Percentiles rank a stretch among this genome's conserved stretches.
Conservation (phyloP, 2,329 filamentous ascomycete species). For the Biscogniauxia sp. region DNA sequence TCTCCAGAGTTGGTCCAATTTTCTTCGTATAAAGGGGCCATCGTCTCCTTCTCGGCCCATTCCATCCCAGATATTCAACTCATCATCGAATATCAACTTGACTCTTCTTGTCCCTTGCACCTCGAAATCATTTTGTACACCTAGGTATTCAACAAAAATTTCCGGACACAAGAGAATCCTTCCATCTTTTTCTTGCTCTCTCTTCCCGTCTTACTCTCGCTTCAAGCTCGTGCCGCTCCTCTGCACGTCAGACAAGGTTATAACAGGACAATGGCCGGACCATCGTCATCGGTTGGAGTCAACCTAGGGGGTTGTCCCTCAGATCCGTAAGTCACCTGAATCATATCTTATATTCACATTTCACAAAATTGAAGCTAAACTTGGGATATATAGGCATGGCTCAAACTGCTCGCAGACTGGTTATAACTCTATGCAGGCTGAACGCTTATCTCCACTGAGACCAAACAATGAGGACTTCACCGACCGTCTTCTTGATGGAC, state of each 20-base stretch:
- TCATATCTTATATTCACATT: not conserved
- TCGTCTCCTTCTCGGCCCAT: not conserved
- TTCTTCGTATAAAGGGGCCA: not conserved
- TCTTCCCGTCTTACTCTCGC: not conserved
- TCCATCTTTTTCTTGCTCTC: not conserved
- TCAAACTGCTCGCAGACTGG: conserved; percentile 9
- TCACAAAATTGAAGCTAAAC: conserved; percentile 2
- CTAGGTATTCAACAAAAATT: not conserved
- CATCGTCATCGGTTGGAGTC: conserved; percentile 5
- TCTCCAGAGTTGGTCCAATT: not conserved
- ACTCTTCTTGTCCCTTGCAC: not conserved
- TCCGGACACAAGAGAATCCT: not conserved
- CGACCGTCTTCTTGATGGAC: conserved; percentile 8
- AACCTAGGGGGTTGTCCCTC: conserved; percentile 11
- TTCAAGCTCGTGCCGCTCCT: conserved; percentile 1
- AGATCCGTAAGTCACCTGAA: conserved; percentile 13
- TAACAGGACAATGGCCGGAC: conserved; percentile 4
- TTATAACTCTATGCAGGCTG: not conserved
- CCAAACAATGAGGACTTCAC: conserved; percentile 1
- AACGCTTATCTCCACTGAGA: not conserved
- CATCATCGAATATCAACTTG: not conserved
- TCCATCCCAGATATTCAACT: not conserved
- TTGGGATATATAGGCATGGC: conserved; percentile 11
- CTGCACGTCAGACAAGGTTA: not conserved
- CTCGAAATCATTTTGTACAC: not conserved